Base-by-base conservation (phyloP, 176 grass and related monocot species). In the Phoenix roebelenii region DNA sequence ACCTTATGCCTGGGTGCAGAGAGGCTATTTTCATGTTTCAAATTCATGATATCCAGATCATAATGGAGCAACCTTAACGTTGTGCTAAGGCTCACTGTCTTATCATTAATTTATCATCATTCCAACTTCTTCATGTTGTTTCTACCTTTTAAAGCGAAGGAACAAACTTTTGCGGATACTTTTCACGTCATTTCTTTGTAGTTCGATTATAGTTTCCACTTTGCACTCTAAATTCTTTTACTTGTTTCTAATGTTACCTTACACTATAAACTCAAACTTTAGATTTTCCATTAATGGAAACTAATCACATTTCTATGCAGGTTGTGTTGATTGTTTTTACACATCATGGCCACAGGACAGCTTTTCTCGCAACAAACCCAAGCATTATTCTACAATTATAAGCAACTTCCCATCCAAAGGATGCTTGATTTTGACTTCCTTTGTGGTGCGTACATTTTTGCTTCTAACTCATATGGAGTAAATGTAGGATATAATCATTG, bases 351-450 rank as follows among this genome's bases (percentile, higher is more conserved):
- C 9, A 88, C 87, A 0, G 93, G 87, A 9, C 83, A 97, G 68
- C 64, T 91, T 76, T 97, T 97, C 71, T 97, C 87, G 2, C 89
- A 83, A 67, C 90, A 80, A 16, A 91, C 84, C 22, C 92, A 97
- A 60, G 92, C 92, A 52, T 74, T 97, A 71, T 97, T 97, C 73
- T 97, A 97, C 64, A 97, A 97, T 62, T 97, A 97, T 75, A 97
- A 97, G 84, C 93, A 97, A 69, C 93, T 97, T 39, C 93, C 93
- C 9, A 97, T 91, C 62, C 93, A 97, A 68, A 73, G 93, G 54
- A 97, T 97, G 93, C 93, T 97, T 54, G 93, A 98, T 69, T 98
- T 98, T 80, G 87, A 98, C 59, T 98, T 98, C 74, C 84, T 98
- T 15, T 98, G 84, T 58, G 93, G 93, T 90, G 72, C 14, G 22